Percentiles rank a stretch among this genome's conserved stretches.
Evolutionary conservation across 2,329 filamentous ascomycete genomes (phyloP).

Genomic region (Pseudogymnoascus sp.): DNA sequence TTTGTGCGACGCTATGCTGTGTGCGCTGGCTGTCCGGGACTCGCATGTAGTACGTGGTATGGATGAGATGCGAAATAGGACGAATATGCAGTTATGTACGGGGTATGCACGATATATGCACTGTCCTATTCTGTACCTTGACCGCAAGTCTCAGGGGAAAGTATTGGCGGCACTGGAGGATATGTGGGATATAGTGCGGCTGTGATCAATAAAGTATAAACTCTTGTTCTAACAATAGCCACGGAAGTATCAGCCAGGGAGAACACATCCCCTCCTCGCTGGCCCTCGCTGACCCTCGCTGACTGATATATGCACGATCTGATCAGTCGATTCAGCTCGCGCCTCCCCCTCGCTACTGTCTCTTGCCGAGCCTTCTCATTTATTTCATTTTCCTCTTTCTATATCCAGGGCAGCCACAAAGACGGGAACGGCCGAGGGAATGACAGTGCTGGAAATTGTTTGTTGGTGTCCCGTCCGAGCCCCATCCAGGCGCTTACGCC

Average conservation of each 20-base stretch:
- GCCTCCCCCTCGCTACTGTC: background rate
- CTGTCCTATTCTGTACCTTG: background rate
- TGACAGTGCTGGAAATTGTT: background rate
- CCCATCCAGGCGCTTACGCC: background rate
- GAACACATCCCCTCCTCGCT: background rate
- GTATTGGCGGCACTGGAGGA: background rate
- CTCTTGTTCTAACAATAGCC: background rate
- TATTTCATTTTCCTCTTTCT: background rate
- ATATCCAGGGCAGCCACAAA: background rate
- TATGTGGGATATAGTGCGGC: background rate
- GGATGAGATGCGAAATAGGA: background rate
- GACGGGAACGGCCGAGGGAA: background rate
- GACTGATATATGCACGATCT: background rate
- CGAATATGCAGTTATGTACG: background rate
- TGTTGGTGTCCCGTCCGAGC: background rate
- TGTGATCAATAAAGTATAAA: background rate
- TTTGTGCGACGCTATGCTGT: conserved; percentile 1
- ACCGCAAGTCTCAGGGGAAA: background rate
- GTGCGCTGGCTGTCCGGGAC: background rate
- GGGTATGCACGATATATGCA: conserved; percentile 1
- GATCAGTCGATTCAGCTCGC: background rate
- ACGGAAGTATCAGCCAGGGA: background rate
- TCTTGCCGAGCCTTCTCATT: background rate
- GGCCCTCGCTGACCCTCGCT: background rate
- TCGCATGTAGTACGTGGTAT: background rate